phyloP scores from a whole-genome alignment of 345 rosid genomes.

The Dipteronia dyeriana region DNA sequence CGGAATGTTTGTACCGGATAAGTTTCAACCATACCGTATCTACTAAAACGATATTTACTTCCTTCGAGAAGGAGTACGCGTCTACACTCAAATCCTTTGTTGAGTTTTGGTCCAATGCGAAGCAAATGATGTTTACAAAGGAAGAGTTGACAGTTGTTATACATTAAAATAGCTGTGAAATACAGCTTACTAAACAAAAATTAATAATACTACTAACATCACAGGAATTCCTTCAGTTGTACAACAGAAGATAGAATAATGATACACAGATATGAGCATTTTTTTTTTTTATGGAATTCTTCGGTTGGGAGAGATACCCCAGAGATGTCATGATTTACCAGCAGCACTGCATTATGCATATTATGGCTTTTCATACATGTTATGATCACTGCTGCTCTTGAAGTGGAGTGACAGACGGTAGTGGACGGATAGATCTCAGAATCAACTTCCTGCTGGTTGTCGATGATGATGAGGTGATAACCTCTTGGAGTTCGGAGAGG shows the following conservation, averaged over 20 bases:
- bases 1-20: too few relatives aligned
- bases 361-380: not conserved
- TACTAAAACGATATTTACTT: not conserved
- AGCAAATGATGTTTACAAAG: not conserved
- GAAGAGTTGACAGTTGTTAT: not conserved
- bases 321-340: too few relatives aligned
- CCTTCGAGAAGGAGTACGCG: accelerated
- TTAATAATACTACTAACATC: not conserved
- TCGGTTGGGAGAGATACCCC: too few relatives aligned
- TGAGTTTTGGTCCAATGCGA: not conserved
- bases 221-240: not conserved
- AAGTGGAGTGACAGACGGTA: slow-evolving; percentile 34
- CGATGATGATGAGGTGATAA: slow-evolving; percentile 34
- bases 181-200: not conserved
- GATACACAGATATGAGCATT: not conserved
- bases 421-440: slow-evolving; percentile 40
- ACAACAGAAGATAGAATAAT: not conserved
- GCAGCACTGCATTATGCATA: not conserved
- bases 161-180: not conserved
- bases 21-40: too few relatives aligned
- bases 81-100: not conserved
- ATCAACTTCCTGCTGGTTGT: slow-evolving; percentile 38
- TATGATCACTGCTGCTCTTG: not conserved
- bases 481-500: slow-evolving; percentile 39
- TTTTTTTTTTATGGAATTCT: not conserved